Evolutionary conservation across 1,284 basidiomycete genomes (phyloP), one percentile per base, ranked within the genome.

Genomic region (Papiliotrema nemorosa): DNA sequence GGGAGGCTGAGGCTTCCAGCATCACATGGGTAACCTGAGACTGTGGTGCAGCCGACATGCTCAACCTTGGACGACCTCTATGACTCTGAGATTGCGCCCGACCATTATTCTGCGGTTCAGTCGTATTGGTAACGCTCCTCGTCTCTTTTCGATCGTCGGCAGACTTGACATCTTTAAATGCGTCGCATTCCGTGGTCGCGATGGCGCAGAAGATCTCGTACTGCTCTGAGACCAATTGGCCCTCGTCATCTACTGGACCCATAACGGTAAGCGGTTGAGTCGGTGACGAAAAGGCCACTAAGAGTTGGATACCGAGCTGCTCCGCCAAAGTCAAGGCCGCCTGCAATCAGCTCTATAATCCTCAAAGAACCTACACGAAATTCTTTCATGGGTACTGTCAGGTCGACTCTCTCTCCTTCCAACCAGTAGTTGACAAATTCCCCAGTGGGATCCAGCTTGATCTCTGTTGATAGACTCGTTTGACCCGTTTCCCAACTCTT

Each of bases 381-480:
- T 57, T 75, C 74, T 31, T 63, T 66, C 69, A 75, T 70, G 1
- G 74, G 74, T 34, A 75, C 54, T 0, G 69, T 68, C 34, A 75
- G 49, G 33, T 69, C 67, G 2, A 73, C 59, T 18, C 62, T 44
- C 10, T 33, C 27, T 4, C 61, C 58, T 3, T 62, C 55, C 0
- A 70, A 52, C 31, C 59, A 60, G 50, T 72, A 73, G 20, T 70
- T 60, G n/a, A 65, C 61, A 49, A 75, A 75, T 46, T 74, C 72
- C 16, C 52, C 60, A 7, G 29, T 14, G 14, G 57, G 52, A 40
- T 67, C 59, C 14, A 75, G 55, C 35, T 64, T 68, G 50, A 75
- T 69, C 57, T 73, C 70, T 0, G 74, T 75, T 26, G 58, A 59
- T 36, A 72, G 53, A 16, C 54, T 56, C 14, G 53, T 55, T 10